Percentiles rank a stretch among this genome's conserved stretches.
phyloP scores from a whole-genome alignment of 768 basidiomycete genomes.

The Tylopilus felleus region DNA sequence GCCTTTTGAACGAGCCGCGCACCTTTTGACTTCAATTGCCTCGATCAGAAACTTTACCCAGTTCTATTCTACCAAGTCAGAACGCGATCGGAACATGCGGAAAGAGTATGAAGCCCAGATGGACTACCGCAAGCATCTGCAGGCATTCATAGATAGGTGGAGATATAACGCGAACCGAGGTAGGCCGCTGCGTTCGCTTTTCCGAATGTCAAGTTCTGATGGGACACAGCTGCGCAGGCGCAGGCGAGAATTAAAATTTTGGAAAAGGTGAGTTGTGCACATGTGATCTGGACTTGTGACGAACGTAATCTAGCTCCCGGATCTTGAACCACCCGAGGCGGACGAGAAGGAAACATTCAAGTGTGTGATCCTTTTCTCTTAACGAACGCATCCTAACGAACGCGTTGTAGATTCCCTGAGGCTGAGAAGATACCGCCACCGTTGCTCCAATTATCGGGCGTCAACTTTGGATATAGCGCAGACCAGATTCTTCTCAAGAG shows the following conservation, averaged over 20 bases:
- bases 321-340: conserved; percentile 88
- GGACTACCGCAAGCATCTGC: conserved; percentile 91
- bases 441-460: conserved; percentile 85
- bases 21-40: conserved; percentile 2
- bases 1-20: background rate
- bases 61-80: conserved; percentile 98
- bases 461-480: conserved; percentile 81
- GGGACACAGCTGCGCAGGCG: conserved; percentile 74
- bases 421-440: conserved; percentile 98
- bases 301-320: conserved; percentile 62
- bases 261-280: conserved; percentile 54
- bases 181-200: conserved; percentile 23
- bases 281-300: background rate
- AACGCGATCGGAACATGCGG: conserved; percentile 84
- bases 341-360: conserved; percentile 94
- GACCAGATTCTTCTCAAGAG: conserved; percentile 74
- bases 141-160: conserved; percentile 98
- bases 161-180: conserved; percentile 95
- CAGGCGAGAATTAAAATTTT: conserved; percentile 73
- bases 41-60: conserved; percentile 86
- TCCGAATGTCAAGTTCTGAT: conserved; percentile 1
- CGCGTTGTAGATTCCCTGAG: conserved; percentile 72
- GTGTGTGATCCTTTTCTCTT: conserved; percentile 33
- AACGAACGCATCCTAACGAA: background rate
- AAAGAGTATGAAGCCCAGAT: conserved; percentile 97